Percentiles rank a stretch among this genome's conserved stretches.
These are phyloP conservation scores for Moniliella sp. DNA, from an alignment of 1,284 basidiomycete genomes.

Conservation along the genomic window DNA sequence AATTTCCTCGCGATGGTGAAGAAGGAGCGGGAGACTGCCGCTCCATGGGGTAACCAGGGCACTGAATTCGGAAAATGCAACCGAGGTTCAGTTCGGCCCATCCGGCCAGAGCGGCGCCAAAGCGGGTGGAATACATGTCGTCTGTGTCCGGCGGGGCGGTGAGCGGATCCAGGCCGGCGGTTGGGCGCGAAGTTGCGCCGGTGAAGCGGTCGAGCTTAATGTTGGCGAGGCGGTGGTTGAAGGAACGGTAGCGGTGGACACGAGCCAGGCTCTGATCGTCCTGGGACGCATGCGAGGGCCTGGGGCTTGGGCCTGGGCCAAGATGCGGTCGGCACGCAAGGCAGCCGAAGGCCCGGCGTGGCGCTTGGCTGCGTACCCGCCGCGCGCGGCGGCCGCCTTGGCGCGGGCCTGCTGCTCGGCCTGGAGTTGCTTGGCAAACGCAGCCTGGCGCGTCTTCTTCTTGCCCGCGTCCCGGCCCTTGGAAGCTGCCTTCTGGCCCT, in stretches of 20 bases:
- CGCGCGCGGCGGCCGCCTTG: not conserved
- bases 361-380: too few relatives aligned
- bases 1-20: slow-evolving; percentile 22
- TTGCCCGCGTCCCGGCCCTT: too few relatives aligned
- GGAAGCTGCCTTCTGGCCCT: not conserved
- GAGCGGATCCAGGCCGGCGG: slow-evolving; percentile 8
- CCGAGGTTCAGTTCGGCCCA: slow-evolving; percentile 31
- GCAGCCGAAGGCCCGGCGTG: too few relatives aligned
- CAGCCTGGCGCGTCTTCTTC: slow-evolving; percentile 1
- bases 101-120: slow-evolving; percentile 14
- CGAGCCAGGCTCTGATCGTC: too few relatives aligned
- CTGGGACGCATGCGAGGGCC: too few relatives aligned
- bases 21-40: slow-evolving; percentile 20
- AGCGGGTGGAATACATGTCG: slow-evolving; percentile 13
- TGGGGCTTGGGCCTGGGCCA: too few relatives aligned
- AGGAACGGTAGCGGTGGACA: slow-evolving; percentile 28
- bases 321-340: too few relatives aligned
- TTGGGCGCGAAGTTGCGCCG: slow-evolving; percentile 9
- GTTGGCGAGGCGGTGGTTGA: slow-evolving; percentile 28
- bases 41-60: slow-evolving; percentile 8
- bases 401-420: not conserved
- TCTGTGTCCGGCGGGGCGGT: slow-evolving; percentile 8
- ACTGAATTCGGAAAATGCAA: slow-evolving; percentile 19
- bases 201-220: slow-evolving; percentile 18
- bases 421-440: slow-evolving; percentile 1